Evolutionary conservation across 2,329 filamentous ascomycete genomes (phyloP), one percentile per base, ranked within the genome.

Genomic region (Fusarium scirpi): DNA sequence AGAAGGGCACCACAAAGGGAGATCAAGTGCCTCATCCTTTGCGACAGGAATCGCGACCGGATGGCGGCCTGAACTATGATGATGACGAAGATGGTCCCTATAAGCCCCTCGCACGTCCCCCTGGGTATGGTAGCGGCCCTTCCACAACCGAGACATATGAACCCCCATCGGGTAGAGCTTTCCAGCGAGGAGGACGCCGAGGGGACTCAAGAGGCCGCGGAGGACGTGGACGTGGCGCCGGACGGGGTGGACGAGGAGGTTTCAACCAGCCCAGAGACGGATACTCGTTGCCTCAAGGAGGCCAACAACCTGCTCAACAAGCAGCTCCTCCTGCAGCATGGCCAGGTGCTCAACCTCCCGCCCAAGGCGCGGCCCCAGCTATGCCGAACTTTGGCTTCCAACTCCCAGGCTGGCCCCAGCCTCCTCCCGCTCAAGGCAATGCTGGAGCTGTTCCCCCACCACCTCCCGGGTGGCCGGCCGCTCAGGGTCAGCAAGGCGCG

Each of bases 11-110:
- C 45, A 81, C 79, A 24, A 79, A 80, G 32, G 77, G 70, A 25
- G 76, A 81, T 24, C 24, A 24, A 24, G 24, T 24, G 57, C 78
- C 81, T 29, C 81, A 83, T 62, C 79, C 82, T 12, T 61, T 83
- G 49, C 78, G 81, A 40, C 80, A 82, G 60, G 82, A 85, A 66
- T 65, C 77, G 60, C 76, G 77, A 43, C 67, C 78, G 53, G 77
- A 80, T 62, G 79, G 78, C n/a, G 85, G 85, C 34, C 82, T 92
- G 43, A 89, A 87, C 75, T 93, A 93, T 71, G 91, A 92, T 62
- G 90, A 94, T 58, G 86, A 87, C 29, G 86, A 90, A 3, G 89
- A 91, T 64, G 90, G 90, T 1, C 88, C 89, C 1, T 95, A 95
- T 78, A 91, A 89, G 68, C 91, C 91, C 8, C 84, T 95, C 20